Base-by-base conservation (phyloP, 2,329 filamentous ascomycete genomes). In the Aspergillus pseudotamarii region DNA sequence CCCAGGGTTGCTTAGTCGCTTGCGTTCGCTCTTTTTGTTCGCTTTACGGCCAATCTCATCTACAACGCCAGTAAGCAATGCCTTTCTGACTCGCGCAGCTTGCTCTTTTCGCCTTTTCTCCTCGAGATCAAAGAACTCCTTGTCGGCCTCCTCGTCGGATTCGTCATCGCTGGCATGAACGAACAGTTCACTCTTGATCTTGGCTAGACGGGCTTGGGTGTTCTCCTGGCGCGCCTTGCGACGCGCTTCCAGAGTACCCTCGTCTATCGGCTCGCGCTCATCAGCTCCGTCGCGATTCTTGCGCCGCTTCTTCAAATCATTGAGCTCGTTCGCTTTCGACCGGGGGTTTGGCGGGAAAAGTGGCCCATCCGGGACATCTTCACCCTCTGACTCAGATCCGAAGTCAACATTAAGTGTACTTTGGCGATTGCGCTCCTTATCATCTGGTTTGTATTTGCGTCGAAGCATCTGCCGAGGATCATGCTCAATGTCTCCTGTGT, bases 151-250 rank as follows among this genome's bases (percentile, higher is more conserved):
- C 38, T 86, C 88, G 72, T 97, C 93, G n/a, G 86, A 89, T 69
- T 97, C 93, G 59, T 98, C 95, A 74, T 98, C 95, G 68, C 91
- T 93, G 43, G 90, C 89, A 62, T 90, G 87, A 57, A 99, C 91
- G 71, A 89, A 94, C 45, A 94, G 79, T 28, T 89, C 89, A 71
- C 91, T 96, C 82, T 97, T 98, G 79, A 95, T 91, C 74, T 90
- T 91, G 36, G 83, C 83, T 56, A 88, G 85, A 78, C 93, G 93
- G 72, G 94, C 92, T n/a, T 86, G 81, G 68, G 96, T 89, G 68
- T 87, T 90, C 58, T 89, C 83, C 59, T 87, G 84, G 43, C 89
- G 84, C 60, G 83, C 85, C 14, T 84, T 83, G 14, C 88, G 88
- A 61, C 85, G 86, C 67, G 87, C 88, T 36, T 86, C 82, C 19